These are phyloP conservation scores for Linnemannia zychae DNA, from an alignment of 192 early-diverging fungal species.

Conservation along the genomic window DNA sequence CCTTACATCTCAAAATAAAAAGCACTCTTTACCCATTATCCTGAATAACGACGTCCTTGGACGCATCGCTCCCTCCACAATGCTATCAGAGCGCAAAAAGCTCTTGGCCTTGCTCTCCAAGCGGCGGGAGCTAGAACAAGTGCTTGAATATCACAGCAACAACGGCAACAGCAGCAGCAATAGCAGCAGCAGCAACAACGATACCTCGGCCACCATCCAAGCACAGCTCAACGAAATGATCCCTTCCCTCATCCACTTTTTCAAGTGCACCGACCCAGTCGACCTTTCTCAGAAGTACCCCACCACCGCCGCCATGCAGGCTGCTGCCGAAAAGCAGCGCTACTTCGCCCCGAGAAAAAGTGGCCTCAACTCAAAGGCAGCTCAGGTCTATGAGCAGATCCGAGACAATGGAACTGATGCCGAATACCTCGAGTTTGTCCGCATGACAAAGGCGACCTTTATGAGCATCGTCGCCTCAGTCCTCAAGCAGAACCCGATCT, in stretches of 20 bases:
- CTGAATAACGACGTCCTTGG: background rate
- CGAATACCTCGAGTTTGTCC: slow-evolving; percentile 36
- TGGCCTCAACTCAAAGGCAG: background rate
- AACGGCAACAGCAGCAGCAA: too few relatives aligned
- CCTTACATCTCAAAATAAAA: background rate
- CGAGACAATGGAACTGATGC: slow-evolving; percentile 17
- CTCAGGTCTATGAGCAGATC: slow-evolving; percentile 28
- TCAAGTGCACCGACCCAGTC: slow-evolving; percentile 8
- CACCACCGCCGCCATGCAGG: slow-evolving; percentile 20
- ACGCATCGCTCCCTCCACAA: background rate
- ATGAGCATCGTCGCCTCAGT: slow-evolving; percentile 33
- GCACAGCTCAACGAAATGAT: slow-evolving; percentile 2
- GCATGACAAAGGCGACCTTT: slow-evolving; percentile 35
- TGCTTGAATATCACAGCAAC: background rate
- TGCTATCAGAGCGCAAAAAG: slow-evolving; percentile 43
- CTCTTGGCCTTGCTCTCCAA: slow-evolving; percentile 17
- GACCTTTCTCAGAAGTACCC: slow-evolving; percentile 11
- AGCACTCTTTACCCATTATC: background rate
- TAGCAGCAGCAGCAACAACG: background rate
- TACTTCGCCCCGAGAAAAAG: slow-evolving; percentile 30
- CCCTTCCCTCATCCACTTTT: slow-evolving; percentile 16
- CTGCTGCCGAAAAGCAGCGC: slow-evolving; percentile 30
- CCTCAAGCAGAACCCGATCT: slow-evolving; percentile 27
- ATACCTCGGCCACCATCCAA: background rate
- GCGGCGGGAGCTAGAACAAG: slow-evolving; percentile 27